phyloP scores from a whole-genome alignment of 2,329 filamentous ascomycete genomes.

The Ascochyta koolunga region DNA sequence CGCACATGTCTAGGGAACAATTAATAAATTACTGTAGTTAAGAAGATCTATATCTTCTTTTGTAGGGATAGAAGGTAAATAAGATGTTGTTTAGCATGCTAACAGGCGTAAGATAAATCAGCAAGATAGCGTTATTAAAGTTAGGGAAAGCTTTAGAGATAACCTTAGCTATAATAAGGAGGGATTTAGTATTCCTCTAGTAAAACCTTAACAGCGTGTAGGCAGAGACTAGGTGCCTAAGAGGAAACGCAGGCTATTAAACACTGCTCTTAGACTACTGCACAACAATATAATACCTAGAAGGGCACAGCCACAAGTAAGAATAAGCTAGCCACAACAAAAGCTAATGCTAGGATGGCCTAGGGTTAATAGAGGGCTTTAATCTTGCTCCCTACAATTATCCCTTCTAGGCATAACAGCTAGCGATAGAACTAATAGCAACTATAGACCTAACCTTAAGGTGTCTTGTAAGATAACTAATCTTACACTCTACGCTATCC shows the following conservation, averaged over 20 bases:
- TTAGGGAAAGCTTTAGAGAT: too few relatives aligned
- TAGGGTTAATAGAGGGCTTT: not conserved
- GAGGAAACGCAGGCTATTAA: not conserved
- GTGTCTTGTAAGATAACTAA: slow-evolving; percentile 12
- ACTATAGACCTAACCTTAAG: slow-evolving; percentile 1
- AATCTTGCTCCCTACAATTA: slow-evolving; percentile 11
- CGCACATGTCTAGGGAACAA: too few relatives aligned
- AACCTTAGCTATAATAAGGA: too few relatives aligned
- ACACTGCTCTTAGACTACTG: slow-evolving; percentile 8
- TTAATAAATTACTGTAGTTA: too few relatives aligned
- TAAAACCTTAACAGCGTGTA: not conserved
- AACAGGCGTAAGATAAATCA: too few relatives aligned
- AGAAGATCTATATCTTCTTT: too few relatives aligned
- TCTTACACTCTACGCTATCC: slow-evolving; percentile 12
- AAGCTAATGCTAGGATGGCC: not conserved
- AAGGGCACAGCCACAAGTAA: slow-evolving; percentile 1
- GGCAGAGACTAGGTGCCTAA: not conserved
- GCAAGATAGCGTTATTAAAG: too few relatives aligned
- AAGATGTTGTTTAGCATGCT: too few relatives aligned
- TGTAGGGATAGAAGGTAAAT: too few relatives aligned
- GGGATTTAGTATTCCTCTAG: not conserved
- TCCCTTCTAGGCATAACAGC: not conserved
- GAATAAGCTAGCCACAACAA: not conserved
- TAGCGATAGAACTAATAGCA: slow-evolving; percentile 2
- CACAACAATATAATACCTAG: slow-evolving; percentile 4